Conservation (phyloP, 139 green algal genomes). For the Auxenochlorella protothecoides region DNA sequence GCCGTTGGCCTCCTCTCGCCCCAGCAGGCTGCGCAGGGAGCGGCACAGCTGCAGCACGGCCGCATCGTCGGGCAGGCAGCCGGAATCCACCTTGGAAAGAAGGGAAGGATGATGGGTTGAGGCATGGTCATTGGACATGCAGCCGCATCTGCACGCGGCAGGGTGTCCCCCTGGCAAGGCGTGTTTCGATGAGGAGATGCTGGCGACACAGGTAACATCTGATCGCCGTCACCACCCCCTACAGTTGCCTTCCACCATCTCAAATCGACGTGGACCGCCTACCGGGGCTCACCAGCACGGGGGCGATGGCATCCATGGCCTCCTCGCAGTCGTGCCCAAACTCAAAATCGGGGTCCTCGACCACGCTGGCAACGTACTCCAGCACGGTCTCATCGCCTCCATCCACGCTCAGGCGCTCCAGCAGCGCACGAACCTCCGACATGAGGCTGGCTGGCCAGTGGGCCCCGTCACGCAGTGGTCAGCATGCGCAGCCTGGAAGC, state of each 20-base stretch:
- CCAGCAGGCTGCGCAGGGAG: constrained; percentile 13
- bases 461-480: neutral
- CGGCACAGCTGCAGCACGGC: constrained; percentile 15
- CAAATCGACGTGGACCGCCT: neutral
- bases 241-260: neutral
- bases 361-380: constrained; percentile 9
- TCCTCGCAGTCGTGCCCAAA: constrained; percentile 15
- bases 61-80: constrained; percentile 18
- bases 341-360: constrained; percentile 21
- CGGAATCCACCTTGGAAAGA: constrained; percentile 13
- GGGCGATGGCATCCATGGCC: constrained; percentile 15
- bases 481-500: neutral
- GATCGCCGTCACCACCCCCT: no score
- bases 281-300: constrained; percentile 11
- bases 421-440: neutral
- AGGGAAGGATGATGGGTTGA: neutral
- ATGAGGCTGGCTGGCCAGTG: neutral
- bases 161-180: neutral
- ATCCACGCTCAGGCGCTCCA: neutral
- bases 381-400: constrained; percentile 12
- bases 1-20: neutral
- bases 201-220: neutral
- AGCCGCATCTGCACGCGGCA: neutral
- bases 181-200: neutral
- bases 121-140: neutral